Evolutionary conservation across 2,329 filamentous ascomycete species (phyloP), one percentile per base, ranked within the genome.

Genomic region (Parascedosporium putredinis): DNA sequence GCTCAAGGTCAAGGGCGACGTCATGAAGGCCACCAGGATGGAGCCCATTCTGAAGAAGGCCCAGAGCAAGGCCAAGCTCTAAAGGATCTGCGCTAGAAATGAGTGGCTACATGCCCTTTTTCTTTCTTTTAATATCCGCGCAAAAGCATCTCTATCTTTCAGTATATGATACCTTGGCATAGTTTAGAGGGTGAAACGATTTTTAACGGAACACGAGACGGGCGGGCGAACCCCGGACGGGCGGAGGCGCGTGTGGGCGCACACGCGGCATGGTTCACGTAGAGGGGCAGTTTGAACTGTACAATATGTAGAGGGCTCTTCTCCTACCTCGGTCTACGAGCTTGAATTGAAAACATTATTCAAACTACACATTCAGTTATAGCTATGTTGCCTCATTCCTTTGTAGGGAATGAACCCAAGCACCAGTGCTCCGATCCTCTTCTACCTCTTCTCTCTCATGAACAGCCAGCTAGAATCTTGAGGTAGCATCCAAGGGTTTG

Each of bases 21-120:
- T 97, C 54, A 97, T 97, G 91, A 96, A 96, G 80, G 86, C 93
- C 33, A 96, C 90, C 53, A 95, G 94, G 82, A 81, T 96, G 70
- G 89, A 96, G 70, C 86, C 88, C 36, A 85, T 97, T 61, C 72
- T 95, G 56, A 89, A 88, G 77, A 93, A 89, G 76, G 86, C 87
- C 33, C 84, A 88, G 73, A 75, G 72, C 61, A 86, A 88, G 76
- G 79, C 87, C 58, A 95, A 95, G 79, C 72, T 95, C 71, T 90
- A 81, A 73, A 61, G 45, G 45, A 9, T 20, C 14, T 42, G 8
- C 43, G 5, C 43, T 40, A 44, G 24, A 34, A 22, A 22, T 29
- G 24, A 18, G n/a, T n/a, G n/a, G n/a, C n/a, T n/a, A n/a, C n/a
- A n/a, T n/a, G n/a, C n/a, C n/a, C 49, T 47, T 16, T 46, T 18